These are phyloP conservation scores for Penicillium corylophilum DNA, from an alignment of 2,329 filamentous ascomycete species.

Conservation along the genomic window DNA sequence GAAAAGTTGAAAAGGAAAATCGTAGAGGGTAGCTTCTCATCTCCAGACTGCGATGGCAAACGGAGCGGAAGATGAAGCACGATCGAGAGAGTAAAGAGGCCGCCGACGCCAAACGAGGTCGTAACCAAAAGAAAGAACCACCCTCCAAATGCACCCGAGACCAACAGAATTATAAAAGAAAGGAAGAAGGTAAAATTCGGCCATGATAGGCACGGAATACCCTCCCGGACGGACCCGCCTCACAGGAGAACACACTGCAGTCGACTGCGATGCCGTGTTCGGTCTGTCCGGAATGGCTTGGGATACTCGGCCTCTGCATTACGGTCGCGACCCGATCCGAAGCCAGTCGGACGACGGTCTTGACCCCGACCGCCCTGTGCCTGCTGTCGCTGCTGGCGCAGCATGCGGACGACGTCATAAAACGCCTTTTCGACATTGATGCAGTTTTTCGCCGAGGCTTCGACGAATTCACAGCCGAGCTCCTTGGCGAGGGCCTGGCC, in stretches of 20 bases:
- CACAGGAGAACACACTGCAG: constrained; percentile 41
- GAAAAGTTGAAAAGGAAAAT: neutral
- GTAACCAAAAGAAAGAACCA: constrained; percentile 27
- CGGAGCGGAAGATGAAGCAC: neutral
- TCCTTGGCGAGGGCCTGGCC: constrained; percentile 88
- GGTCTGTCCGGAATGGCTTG: constrained; percentile 40
- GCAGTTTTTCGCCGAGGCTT: constrained; percentile 95
- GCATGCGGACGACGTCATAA: constrained; percentile 90
- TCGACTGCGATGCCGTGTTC: constrained; percentile 37
- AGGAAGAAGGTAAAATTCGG: constrained; percentile 1
- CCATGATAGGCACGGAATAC: constrained; percentile 3
- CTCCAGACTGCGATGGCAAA: neutral
- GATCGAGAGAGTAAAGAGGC: constrained; percentile 6
- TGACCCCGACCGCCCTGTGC: constrained; percentile 35
- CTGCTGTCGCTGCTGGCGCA: constrained; percentile 75
- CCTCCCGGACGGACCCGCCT: constrained; percentile 22
- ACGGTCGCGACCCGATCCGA: constrained; percentile 36
- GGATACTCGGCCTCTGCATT: constrained; percentile 41
- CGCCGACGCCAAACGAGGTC: constrained; percentile 25
- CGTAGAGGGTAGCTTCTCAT: neutral
- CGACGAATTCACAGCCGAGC: constrained; percentile 92
- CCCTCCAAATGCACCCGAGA: constrained; percentile 30
- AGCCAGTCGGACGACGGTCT: constrained; percentile 39
- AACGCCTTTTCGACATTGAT: constrained; percentile 99
- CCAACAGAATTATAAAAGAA: constrained; percentile 11